Evolutionary conservation across 352 stramenopile species (phyloP).

Genomic region (Phytopythium ostracodes): DNA sequence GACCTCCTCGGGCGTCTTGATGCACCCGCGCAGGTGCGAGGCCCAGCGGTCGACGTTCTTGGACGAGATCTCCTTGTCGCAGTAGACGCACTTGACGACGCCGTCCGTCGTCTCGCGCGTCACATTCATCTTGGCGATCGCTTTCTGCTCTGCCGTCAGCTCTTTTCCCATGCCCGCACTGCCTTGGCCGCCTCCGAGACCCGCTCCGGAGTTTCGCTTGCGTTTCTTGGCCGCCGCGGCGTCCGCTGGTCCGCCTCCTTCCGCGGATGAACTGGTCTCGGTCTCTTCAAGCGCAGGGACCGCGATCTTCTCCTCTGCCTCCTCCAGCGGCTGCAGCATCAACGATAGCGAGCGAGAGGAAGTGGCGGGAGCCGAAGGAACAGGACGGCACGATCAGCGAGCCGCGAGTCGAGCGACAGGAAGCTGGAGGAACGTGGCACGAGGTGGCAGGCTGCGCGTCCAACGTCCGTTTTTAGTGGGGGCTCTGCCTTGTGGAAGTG

Average conservation of each 20-base stretch:
- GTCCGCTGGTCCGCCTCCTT: background rate
- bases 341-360: background rate
- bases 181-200: background rate
- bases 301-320: conserved; percentile 33
- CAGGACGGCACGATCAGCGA: background rate
- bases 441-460: background rate
- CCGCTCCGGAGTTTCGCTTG: conserved; percentile 14
- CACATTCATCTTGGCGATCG: conserved; percentile 74
- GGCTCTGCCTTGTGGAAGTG: background rate
- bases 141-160: conserved; percentile 64
- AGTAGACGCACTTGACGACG: conserved; percentile 75
- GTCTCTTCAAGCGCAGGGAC: conserved; percentile 15
- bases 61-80: conserved; percentile 81
- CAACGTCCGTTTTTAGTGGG: background rate
- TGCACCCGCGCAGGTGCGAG: conserved; percentile 70
- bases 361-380: background rate
- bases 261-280: conserved; percentile 9
- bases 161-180: conserved; percentile 36
- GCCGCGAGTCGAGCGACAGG: background rate
- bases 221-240: conserved; percentile 20
- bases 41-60: conserved; percentile 84
- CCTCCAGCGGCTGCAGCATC: conserved; percentile 47
- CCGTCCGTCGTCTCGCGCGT: conserved; percentile 53
- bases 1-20: conserved; percentile 72
- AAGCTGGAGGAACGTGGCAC: background rate